These are phyloP conservation scores for Fusarium poae DNA, from an alignment of 2,329 filamentous ascomycete species.

Conservation along the genomic window DNA sequence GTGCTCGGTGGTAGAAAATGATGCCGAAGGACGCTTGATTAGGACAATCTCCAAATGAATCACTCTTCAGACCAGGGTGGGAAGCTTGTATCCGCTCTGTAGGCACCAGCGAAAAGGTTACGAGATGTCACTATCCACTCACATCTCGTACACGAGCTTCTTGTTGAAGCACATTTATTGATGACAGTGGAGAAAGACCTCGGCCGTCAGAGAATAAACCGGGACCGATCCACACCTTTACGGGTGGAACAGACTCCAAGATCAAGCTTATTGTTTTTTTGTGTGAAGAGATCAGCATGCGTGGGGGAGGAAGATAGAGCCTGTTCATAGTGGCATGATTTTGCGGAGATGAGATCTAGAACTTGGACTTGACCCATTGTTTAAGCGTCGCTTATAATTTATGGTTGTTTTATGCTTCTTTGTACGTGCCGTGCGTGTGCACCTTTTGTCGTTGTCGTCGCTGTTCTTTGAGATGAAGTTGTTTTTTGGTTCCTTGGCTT, in stretches of 20 bases:
- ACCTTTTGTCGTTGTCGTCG: neutral
- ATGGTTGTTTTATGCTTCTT: slow-evolving; percentile 8
- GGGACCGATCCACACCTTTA: slow-evolving; percentile 41
- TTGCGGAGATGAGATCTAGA: slow-evolving; percentile 31
- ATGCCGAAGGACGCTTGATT: neutral
- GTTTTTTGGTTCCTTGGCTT: slow-evolving; percentile 2
- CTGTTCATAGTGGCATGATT: slow-evolving; percentile 15
- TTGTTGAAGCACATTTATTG: slow-evolving; percentile 8
- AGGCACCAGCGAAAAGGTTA: slow-evolving; percentile 19
- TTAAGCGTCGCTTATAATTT: slow-evolving; percentile 21
- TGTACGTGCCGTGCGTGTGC: neutral
- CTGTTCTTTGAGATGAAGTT: neutral
- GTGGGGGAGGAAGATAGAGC: slow-evolving; percentile 26
- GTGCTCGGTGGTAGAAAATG: neutral
- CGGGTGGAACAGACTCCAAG: slow-evolving; percentile 17
- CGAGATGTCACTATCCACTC: slow-evolving; percentile 25
- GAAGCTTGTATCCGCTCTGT: neutral
- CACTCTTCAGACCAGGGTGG: neutral
- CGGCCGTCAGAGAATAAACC: slow-evolving; percentile 42
- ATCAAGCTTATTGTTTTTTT: slow-evolving; percentile 27
- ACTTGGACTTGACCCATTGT: slow-evolving; percentile 20
- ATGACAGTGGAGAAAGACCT: slow-evolving; percentile 23
- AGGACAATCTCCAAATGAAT: neutral
- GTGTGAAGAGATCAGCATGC: slow-evolving; percentile 20
- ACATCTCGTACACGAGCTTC: neutral